These are phyloP conservation scores for Mentha longifolia DNA, from an alignment of 257 asterid genomes.

Conservation along the genomic window DNA sequence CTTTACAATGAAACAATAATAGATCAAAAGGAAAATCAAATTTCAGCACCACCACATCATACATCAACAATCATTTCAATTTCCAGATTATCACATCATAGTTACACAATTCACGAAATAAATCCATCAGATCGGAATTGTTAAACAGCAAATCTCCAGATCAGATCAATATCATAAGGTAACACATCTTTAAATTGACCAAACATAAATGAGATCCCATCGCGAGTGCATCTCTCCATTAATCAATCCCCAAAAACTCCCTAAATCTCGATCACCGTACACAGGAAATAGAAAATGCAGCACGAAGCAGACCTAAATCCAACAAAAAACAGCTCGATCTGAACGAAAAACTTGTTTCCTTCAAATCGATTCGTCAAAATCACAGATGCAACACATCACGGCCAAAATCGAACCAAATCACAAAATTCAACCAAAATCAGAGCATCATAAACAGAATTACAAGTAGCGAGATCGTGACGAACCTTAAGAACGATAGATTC, in stretches of 20 bases:
- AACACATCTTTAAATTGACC: slow-evolving; percentile 2
- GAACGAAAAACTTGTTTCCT: background rate
- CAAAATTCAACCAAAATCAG: slow-evolving; percentile 24
- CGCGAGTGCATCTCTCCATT: background rate
- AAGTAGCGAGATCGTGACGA: background rate
- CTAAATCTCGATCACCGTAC: slow-evolving; percentile 14
- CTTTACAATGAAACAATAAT: background rate
- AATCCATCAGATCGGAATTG: slow-evolving; percentile 39
- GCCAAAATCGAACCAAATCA: slow-evolving; percentile 24
- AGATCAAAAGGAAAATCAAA: slow-evolving; percentile 36
- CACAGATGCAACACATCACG: slow-evolving; percentile 21
- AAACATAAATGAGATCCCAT: slow-evolving; percentile 15
- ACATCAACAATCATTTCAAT: slow-evolving; percentile 6
- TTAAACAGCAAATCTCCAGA: slow-evolving; percentile 27
- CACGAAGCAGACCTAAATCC: slow-evolving; percentile 20
- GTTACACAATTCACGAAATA: slow-evolving; percentile 16
- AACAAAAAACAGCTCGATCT: slow-evolving; percentile 28
- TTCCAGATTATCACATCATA: slow-evolving; percentile 15
- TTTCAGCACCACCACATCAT: slow-evolving; percentile 17
- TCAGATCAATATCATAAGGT: slow-evolving; percentile 30
- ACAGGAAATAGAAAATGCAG: slow-evolving; percentile 24
- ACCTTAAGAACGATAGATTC: slow-evolving; percentile 42
- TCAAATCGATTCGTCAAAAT: slow-evolving; percentile 3
- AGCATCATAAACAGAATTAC: slow-evolving; percentile 25
- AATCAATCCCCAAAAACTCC: background rate